phyloP scores from a whole-genome alignment of 306 rosid species.

The Hylodesmum podocarpum region DNA sequence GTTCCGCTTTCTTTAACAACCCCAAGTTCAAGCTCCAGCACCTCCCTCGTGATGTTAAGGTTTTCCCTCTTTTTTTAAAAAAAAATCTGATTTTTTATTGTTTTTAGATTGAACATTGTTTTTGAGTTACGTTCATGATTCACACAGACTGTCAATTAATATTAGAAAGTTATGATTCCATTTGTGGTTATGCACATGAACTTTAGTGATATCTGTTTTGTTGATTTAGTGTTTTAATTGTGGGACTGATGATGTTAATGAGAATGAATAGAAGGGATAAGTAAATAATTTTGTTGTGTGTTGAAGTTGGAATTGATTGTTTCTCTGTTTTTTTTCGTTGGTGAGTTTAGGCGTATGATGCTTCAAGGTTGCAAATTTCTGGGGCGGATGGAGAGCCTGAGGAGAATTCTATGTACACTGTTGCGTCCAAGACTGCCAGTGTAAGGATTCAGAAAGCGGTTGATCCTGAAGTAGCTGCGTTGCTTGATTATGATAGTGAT shows the following conservation, averaged over 20 bases:
- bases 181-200: neutral
- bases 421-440: constrained; percentile 62
- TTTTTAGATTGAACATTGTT: neutral
- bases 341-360: constrained; percentile 80
- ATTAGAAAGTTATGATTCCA: neutral
- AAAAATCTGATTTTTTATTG: neutral
- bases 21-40: constrained; percentile 66
- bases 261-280: neutral
- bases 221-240: neutral
- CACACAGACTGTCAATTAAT: neutral
- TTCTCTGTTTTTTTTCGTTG: neutral
- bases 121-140: neutral
- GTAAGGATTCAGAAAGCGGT: constrained; percentile 71
- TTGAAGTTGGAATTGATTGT: neutral
- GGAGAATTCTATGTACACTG: constrained; percentile 49
- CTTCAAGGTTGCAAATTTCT: constrained; percentile 62
- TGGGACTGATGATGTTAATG: neutral
- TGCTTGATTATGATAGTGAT: constrained; percentile 82
- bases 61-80: constrained; percentile 9
- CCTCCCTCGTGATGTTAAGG: constrained; percentile 75
- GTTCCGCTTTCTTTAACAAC: constrained; percentile 63
- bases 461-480: constrained; percentile 84
- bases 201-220: neutral
- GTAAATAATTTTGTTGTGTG: neutral
- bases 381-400: constrained; percentile 42